Conservation (phyloP, 179 eudicot genomes). For the Nepenthes alata region DNA sequence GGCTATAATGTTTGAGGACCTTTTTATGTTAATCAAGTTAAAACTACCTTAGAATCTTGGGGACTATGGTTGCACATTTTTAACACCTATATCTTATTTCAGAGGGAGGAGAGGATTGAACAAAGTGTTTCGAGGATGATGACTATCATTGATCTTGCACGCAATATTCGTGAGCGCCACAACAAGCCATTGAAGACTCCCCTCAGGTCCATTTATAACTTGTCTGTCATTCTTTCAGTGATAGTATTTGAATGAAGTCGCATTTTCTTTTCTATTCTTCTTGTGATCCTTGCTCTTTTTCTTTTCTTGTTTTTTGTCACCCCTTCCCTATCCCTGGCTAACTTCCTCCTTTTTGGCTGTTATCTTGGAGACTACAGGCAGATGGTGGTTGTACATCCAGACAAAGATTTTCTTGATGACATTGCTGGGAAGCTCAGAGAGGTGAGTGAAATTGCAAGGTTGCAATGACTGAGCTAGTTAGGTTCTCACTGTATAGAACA, state of each 20-base stretch:
- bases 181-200: conserved; percentile 92
- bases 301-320: neutral
- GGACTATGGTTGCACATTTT: neutral
- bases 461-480: too few relatives aligned
- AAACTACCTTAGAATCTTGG: neutral
- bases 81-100: conserved; percentile 1
- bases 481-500: too few relatives aligned
- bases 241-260: too few relatives aligned
- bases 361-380: conserved; percentile 36
- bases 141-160: conserved; percentile 80
- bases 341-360: neutral
- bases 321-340: neutral
- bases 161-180: conserved; percentile 96
- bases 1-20: too few relatives aligned
- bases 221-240: neutral
- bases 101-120: conserved; percentile 89
- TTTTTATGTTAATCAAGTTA: too few relatives aligned
- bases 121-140: conserved; percentile 92
- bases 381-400: conserved; percentile 97
- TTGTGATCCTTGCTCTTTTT: neutral
- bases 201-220: conserved; percentile 40
- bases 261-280: too few relatives aligned
- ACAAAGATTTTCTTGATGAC: conserved; percentile 73
- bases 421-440: conserved; percentile 80
- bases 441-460: conserved; percentile 24